A percentile compares a stretch with the other conserved stretches of the same genome.
Evolutionary conservation across 768 basidiomycete species (phyloP).

Genomic region (Fomitopsis serialis): DNA sequence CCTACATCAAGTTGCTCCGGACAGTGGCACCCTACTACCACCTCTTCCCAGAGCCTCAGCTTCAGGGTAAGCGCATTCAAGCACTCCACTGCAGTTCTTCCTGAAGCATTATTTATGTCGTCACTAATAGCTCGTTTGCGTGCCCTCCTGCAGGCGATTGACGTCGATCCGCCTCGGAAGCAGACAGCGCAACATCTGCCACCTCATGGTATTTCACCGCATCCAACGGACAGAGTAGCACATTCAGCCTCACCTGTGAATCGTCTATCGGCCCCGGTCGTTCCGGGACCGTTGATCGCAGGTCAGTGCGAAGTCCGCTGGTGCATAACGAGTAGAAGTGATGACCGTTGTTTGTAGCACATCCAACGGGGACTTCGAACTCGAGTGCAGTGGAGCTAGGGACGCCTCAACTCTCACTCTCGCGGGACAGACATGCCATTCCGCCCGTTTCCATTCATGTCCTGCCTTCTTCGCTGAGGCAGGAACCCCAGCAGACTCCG

Average conservation of each 20-base stretch:
- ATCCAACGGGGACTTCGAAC: neutral
- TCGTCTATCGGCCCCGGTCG: neutral
- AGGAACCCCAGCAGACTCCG: neutral
- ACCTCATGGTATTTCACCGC: neutral
- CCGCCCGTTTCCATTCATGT: neutral
- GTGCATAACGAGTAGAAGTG: neutral
- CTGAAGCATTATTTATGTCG: neutral
- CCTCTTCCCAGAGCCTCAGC: constrained; percentile 11
- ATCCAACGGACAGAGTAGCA: neutral
- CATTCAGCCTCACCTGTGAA: neutral
- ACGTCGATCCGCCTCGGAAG: neutral
- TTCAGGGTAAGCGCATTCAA: constrained; percentile 10
- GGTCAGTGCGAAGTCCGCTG: neutral
- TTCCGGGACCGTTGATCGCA: neutral
- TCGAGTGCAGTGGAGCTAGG: no score
- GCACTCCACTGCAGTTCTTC: neutral
- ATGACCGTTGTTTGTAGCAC: neutral
- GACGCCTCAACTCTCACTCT: neutral
- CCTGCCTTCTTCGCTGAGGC: neutral
- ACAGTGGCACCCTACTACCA: constrained; percentile 9
- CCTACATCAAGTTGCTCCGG: constrained; percentile 11
- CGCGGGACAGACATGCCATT: neutral
- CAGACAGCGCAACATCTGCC: neutral
- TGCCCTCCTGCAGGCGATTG: constrained; percentile 7
- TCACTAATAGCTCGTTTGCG: constrained; percentile 8